Conservation (phyloP, 1,284 basidiomycete genomes). For the Microbotryum saponariae region DNA sequence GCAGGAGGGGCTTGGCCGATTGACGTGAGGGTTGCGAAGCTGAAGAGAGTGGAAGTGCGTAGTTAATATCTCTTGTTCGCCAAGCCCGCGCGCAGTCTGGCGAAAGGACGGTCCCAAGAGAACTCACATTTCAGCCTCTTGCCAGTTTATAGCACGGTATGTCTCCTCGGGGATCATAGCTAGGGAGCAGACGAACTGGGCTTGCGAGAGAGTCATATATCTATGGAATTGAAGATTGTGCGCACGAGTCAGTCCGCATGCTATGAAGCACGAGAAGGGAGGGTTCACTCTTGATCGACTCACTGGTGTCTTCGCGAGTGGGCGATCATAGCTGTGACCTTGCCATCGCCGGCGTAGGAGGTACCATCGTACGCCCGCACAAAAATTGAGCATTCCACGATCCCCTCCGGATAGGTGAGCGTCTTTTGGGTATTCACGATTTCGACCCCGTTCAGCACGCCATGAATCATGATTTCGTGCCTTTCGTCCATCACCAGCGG, state of each 20-base stretch:
- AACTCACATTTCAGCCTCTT: conserved; percentile 6
- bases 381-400: background rate
- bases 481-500: conserved; percentile 1
- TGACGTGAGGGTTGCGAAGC: conserved; percentile 4
- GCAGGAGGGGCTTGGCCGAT: background rate
- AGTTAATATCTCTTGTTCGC: background rate
- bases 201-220: background rate
- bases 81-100: no score
- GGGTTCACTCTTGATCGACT: background rate
- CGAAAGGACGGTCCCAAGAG: background rate
- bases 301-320: background rate
- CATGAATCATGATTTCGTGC: conserved; percentile 3
- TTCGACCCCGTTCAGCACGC: background rate
- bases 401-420: background rate
- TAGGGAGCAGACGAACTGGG: conserved; percentile 3
- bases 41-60: background rate
- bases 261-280: background rate
- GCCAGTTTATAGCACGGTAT: background rate
- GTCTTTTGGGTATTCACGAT: background rate
- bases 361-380: background rate
- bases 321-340: background rate
- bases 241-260: background rate
- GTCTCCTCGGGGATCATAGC: background rate
- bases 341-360: background rate
- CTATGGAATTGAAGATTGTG: background rate